Conservation (phyloP, 768 basidiomycete species). For the Phlebiopsis gigantea region DNA sequence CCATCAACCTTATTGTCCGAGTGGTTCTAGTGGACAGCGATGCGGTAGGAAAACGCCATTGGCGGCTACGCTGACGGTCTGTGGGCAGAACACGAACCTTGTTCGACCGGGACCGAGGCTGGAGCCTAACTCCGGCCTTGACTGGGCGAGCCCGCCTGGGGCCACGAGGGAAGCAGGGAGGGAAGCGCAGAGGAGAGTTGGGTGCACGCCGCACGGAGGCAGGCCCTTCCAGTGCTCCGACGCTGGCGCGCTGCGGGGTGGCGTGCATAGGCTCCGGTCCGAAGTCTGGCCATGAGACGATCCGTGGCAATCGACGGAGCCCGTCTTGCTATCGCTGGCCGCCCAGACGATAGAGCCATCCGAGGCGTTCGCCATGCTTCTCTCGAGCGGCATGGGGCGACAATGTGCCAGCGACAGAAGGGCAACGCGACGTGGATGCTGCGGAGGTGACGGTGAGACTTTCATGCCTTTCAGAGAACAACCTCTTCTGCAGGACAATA, state of each 20-base stretch:
- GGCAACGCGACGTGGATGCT: constrained; percentile 5
- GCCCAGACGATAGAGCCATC: neutral
- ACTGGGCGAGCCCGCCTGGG: neutral
- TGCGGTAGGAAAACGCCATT: neutral
- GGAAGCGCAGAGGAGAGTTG: neutral
- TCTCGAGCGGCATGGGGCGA: neutral
- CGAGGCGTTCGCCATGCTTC: neutral
- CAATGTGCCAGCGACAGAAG: neutral
- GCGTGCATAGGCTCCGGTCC: neutral
- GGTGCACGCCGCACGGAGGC: neutral
- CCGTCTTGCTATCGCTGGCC: neutral
- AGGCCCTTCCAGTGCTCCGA: too few species aligned
- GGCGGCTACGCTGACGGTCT: neutral
- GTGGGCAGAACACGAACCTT: neutral
- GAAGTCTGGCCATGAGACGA: neutral
- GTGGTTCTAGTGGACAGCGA: neutral
- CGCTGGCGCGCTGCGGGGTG: neutral
- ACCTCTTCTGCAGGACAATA: constrained; percentile 4
- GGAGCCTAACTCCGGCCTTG: constrained; percentile 6
- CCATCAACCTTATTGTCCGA: neutral
- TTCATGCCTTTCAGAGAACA: constrained; percentile 8
- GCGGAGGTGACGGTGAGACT: constrained; percentile 11
- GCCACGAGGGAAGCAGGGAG: neutral
- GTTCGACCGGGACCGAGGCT: constrained; percentile 1
- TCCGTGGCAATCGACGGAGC: neutral